A percentile compares a stretch with the other conserved stretches of the same genome.
Conservation (phyloP, 495 filamentous ascomycete genomes). For the Rhypophila decipiens region DNA sequence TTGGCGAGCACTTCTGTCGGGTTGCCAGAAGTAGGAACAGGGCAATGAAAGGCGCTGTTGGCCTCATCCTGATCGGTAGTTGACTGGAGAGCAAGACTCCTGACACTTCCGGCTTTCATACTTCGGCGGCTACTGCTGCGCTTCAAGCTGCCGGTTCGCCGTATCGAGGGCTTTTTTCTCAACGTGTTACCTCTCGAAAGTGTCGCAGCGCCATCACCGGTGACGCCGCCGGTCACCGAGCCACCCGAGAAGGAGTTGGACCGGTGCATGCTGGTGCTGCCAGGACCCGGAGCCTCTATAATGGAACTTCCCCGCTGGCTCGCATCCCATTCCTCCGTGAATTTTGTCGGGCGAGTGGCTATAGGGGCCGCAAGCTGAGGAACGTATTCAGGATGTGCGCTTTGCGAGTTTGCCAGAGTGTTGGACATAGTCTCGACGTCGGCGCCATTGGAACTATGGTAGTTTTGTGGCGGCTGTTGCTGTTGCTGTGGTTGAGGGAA, state of each 20-base stretch:
- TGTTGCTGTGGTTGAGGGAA: slow-evolving; percentile 15
- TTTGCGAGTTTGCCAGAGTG: slow-evolving; percentile 35
- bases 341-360: slow-evolving; percentile 35
- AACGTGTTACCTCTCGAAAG: slow-evolving; percentile 71
- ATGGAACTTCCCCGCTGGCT: slow-evolving; percentile 59
- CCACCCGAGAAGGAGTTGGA: slow-evolving; percentile 42
- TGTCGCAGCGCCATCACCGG: slow-evolving; percentile 24
- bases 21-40: slow-evolving; percentile 77
- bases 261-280: slow-evolving; percentile 38
- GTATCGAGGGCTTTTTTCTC: slow-evolving; percentile 77
- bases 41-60: slow-evolving; percentile 81
- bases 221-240: slow-evolving; percentile 22
- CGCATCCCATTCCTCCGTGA: slow-evolving; percentile 68
- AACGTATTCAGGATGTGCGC: slow-evolving; percentile 23
- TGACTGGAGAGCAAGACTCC: slow-evolving; percentile 61
- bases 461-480: slow-evolving; percentile 9
- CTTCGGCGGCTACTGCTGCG: slow-evolving; percentile 70
- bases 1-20: slow-evolving; percentile 87
- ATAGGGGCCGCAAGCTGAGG: slow-evolving; percentile 14
- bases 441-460: slow-evolving; percentile 10
- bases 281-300: slow-evolving; percentile 34
- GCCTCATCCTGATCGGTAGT: slow-evolving; percentile 58
- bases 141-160: slow-evolving; percentile 65
- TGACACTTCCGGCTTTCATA: slow-evolving; percentile 74
- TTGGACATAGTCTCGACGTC: slow-evolving; percentile 37